phyloP scores from a whole-genome alignment of 768 basidiomycete genomes.

The Kwoniella sp. region DNA sequence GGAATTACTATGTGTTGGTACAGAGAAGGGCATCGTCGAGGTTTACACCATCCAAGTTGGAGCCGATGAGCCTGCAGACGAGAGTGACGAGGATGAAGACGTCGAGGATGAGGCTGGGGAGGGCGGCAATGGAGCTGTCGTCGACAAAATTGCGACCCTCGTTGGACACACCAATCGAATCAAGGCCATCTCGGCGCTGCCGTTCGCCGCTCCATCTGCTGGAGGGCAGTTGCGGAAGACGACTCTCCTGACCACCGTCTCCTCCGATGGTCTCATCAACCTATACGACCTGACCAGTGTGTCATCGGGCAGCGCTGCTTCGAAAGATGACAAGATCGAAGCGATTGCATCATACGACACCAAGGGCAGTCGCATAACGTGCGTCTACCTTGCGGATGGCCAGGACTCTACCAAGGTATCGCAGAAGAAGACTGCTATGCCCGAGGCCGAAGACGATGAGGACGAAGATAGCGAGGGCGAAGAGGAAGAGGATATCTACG shows the following conservation, averaged over 20 bases:
- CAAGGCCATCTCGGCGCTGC: conserved; percentile 41
- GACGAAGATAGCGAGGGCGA: conserved; percentile 34
- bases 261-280: conserved; percentile 74
- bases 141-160: conserved; percentile 55
- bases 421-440: conserved; percentile 54
- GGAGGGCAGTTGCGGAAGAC: conserved; percentile 52
- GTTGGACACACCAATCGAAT: conserved; percentile 71
- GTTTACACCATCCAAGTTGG: conserved; percentile 59
- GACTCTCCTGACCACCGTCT: conserved; percentile 65
- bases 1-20: conserved; percentile 67
- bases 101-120: conserved; percentile 20
- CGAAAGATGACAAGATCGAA: conserved; percentile 47
- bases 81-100: conserved; percentile 29
- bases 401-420: conserved; percentile 45
- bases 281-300: conserved; percentile 44
- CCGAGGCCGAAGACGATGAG: conserved; percentile 45
- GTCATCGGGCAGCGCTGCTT: not conserved
- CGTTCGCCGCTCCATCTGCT: conserved; percentile 4
- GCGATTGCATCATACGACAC: conserved; percentile 72
- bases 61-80: conserved; percentile 51
- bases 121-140: conserved; percentile 15
- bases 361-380: conserved; percentile 79
- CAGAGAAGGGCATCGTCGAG: conserved; percentile 83
- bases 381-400: conserved; percentile 52
- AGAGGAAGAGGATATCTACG: conserved; percentile 22